These are phyloP conservation scores for Eurotiales sp. DNA, from an alignment of 2,329 filamentous ascomycete genomes.

Conservation along the genomic window DNA sequence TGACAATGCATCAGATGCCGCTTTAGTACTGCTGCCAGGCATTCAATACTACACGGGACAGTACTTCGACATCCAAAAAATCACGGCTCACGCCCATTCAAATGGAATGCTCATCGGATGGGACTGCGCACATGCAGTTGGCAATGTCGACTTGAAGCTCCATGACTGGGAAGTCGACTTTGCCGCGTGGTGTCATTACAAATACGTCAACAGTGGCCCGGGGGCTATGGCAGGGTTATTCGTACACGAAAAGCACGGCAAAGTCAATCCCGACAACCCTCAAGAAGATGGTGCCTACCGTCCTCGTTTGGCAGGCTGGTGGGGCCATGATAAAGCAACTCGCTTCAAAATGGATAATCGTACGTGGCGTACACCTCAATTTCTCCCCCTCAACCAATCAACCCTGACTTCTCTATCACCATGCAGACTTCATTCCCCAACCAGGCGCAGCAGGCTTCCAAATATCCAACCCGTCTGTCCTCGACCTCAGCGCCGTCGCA, in stretches of 20 bases:
- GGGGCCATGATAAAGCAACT: conserved; percentile 72
- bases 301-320: conserved; percentile 76
- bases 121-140: conserved; percentile 83
- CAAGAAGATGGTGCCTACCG: conserved; percentile 51
- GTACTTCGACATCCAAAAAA: conserved; percentile 74
- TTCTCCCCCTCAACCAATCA: too few relatives aligned
- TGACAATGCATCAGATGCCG: conserved; percentile 66
- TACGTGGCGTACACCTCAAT: conserved; percentile 21
- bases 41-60: conserved; percentile 94
- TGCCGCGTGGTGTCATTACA: conserved; percentile 90
- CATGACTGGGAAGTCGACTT: conserved; percentile 93
- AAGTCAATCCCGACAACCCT: conserved; percentile 31
- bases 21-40: conserved; percentile 75
- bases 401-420: background rate
- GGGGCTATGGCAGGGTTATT: conserved; percentile 77
- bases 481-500: conserved; percentile 72
- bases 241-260: conserved; percentile 71
- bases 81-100: conserved; percentile 71
- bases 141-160: conserved; percentile 73
- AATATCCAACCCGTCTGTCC: conserved; percentile 75
- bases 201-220: conserved; percentile 85
- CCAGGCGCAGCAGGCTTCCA: conserved; percentile 77
- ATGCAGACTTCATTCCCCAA: conserved; percentile 64
- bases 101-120: conserved; percentile 73
- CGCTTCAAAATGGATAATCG: conserved; percentile 80